Evolutionary conservation across 306 rosid species (phyloP).

Genomic region (Begonia fuchsioides): DNA sequence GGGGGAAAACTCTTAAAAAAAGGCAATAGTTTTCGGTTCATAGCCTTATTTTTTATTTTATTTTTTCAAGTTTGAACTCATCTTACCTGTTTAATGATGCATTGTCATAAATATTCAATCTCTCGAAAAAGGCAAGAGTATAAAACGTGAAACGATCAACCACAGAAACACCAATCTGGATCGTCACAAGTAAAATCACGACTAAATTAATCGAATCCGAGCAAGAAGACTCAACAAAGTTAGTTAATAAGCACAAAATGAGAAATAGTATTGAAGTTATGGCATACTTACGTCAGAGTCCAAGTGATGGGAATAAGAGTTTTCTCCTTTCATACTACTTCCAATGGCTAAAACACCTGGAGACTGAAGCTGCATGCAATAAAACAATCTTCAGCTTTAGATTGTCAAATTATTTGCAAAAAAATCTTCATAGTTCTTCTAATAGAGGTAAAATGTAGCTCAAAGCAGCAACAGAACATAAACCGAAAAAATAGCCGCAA

Average conservation of each 20-base stretch:
- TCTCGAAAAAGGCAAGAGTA: constrained; percentile 90
- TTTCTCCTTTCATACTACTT: constrained; percentile 98
- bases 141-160: constrained; percentile 92
- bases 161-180: constrained; percentile 91
- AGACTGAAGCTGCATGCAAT: constrained; percentile 75
- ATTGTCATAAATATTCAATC: constrained; percentile 79
- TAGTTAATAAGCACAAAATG: background rate
- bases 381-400: constrained; percentile 15
- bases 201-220: constrained; percentile 10
- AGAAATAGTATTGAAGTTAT: constrained; percentile 3
- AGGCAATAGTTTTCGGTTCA: no score
- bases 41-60: background rate
- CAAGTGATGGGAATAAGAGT: constrained; percentile 96
- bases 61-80: background rate
- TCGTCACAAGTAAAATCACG: constrained; percentile 1
- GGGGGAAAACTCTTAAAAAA: background rate
- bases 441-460: no score
- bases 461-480: no score
- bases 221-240: background rate
- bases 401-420: no score
- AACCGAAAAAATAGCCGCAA: no score
- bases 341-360: constrained; percentile 91
- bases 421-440: no score
- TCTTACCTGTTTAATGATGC: constrained; percentile 79
- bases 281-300: constrained; percentile 71